phyloP scores from a whole-genome alignment of 805 yeast species.

The Zygosaccharomyces bailii region DNA sequence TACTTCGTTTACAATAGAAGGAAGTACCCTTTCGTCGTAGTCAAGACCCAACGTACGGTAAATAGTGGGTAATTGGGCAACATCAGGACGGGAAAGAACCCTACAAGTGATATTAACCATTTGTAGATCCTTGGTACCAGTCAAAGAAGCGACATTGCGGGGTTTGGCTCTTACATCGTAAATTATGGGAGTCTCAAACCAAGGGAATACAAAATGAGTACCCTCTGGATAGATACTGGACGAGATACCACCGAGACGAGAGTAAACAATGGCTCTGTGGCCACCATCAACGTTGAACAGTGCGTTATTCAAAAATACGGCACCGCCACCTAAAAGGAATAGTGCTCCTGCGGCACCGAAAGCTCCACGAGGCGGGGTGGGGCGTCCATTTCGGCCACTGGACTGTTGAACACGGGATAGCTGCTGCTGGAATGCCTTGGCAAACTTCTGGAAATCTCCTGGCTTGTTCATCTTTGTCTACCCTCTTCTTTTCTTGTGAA shows the following conservation, averaged over 20 bases:
- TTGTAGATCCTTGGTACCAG: conserved; percentile 97
- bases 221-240: conserved; percentile 86
- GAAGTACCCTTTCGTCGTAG: conserved; percentile 95
- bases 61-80: conserved; percentile 72
- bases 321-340: conserved; percentile 55
- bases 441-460: conserved; percentile 50
- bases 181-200: conserved; percentile 88
- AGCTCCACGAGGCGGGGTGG: conserved; percentile 45
- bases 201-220: conserved; percentile 89
- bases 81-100: conserved; percentile 86
- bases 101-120: conserved; percentile 99
- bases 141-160: conserved; percentile 88
- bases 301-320: conserved; percentile 50
- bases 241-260: conserved; percentile 80
- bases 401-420: conserved; percentile 41
- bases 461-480: conserved; percentile 27
- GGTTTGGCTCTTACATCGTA: conserved; percentile 98
- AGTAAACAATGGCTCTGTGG: conserved; percentile 92
- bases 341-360: conserved; percentile 65
- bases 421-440: conserved; percentile 47
- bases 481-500: not conserved
- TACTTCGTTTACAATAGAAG: conserved; percentile 97
- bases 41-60: conserved; percentile 91
- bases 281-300: conserved; percentile 96
- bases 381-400: conserved; percentile 33